A percentile compares a stretch with the other conserved stretches of the same genome.
Conservation (phyloP, 2,329 filamentous ascomycete species). For the Blastomyces gilchristii region DNA sequence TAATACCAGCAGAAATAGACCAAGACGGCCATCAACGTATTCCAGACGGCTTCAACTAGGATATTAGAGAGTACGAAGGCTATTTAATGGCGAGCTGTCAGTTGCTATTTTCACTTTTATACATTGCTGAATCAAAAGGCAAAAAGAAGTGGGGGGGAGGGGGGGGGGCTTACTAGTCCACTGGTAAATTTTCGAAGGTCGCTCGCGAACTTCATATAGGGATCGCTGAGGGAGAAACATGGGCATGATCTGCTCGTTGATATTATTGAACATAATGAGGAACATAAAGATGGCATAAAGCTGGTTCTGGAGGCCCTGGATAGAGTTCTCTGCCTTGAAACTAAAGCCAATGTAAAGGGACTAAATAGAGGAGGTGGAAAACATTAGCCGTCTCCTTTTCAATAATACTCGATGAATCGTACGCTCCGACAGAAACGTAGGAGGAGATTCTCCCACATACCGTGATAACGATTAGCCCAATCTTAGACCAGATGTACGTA, state of each 20-base stretch:
- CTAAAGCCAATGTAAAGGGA: not conserved
- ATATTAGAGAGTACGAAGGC: conserved; percentile 60
- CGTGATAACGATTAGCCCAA: conserved; percentile 39
- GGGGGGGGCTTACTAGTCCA: conserved; percentile 42
- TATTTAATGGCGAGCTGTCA: not conserved
- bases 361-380: not conserved
- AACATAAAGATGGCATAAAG: conserved; percentile 85
- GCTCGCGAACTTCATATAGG: conserved; percentile 49
- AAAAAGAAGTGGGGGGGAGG: too few species aligned
- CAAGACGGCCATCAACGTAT: conserved; percentile 50
- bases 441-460: not conserved
- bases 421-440: too few species aligned
- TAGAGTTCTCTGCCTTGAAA: conserved; percentile 60
- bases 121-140: not conserved
- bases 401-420: not conserved
- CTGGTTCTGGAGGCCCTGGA: conserved; percentile 76
- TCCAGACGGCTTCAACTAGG: conserved; percentile 58
- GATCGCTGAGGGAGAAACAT: conserved; percentile 48
- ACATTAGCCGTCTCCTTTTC: not conserved
- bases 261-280: conserved; percentile 61
- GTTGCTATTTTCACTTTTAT: not conserved
- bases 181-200: conserved; percentile 58
- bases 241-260: conserved; percentile 45
- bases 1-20: conserved; percentile 60
- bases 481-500: conserved; percentile 78